Evolutionary conservation across 148 eudicot species (phyloP), one percentile per base, ranked within the genome.

Genomic region (Camellia sinensis): DNA sequence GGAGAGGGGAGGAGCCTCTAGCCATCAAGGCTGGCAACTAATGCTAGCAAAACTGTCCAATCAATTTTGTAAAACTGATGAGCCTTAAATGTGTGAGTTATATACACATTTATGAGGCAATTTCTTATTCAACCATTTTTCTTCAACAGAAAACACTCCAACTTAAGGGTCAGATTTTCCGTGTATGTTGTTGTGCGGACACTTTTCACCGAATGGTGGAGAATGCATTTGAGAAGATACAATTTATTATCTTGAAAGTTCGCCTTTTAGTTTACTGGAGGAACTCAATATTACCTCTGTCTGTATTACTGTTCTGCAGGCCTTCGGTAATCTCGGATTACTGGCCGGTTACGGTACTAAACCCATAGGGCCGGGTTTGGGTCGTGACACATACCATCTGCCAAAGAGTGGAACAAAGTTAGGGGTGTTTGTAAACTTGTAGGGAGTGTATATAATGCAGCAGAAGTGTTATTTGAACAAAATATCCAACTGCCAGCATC

Each of bases 361-460:
- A n/a, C n/a, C n/a, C n/a, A n/a, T n/a, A n/a, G n/a, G n/a, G n/a
- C n/a, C n/a, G n/a, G n/a, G n/a, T n/a, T n/a, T n/a, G n/a, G n/a
- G n/a, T n/a, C n/a, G n/a, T n/a, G n/a, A n/a, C 37, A 66, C 70
- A 67, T 67, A 29, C 70, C 70, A 67, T 37, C 70, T 67, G 70
- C 70, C 8, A 15, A 67, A 67, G 70, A 67, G 12, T 67, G 70
- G 70, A 13, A 67, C 15, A 67, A 67, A 67, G 46, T 37, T 37
- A 67, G 70, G 45, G 43, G 45, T 67, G 70, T 67, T 14, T 67
- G 70, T 67, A 67, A 67, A 67, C 46, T 67, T 67, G 70, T 67
- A 66, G 70, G 70, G 70, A 67, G 18, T 45, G 13, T 67, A 67
- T 13, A 67, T 67, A 67, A 11, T 40, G 45, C 70, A 37, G 70